A percentile compares a stretch with the other conserved stretches of the same genome.
These are phyloP conservation scores for Candida schatavii DNA, from an alignment of 805 yeast genomes.

Conservation along the genomic window DNA sequence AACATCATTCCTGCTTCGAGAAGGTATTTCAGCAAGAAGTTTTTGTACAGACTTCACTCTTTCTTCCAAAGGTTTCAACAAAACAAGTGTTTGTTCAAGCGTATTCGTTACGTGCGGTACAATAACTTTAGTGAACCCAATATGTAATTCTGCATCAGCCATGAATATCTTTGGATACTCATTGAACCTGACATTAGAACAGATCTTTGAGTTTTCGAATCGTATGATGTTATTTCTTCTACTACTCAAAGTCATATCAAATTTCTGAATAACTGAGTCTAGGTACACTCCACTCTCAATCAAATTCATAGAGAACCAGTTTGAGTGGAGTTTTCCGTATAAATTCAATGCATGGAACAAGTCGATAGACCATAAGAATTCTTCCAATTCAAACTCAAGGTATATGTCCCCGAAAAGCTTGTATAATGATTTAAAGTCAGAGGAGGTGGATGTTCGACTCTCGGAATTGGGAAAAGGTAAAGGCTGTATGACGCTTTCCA, in stretches of 20 bases:
- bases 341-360: constrained; percentile 16
- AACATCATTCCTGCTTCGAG: background rate
- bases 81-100: constrained; percentile 12
- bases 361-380: constrained; percentile 19
- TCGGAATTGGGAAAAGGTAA: too few species aligned
- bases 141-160: constrained; percentile 13
- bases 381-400: constrained; percentile 16
- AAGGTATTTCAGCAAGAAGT: background rate
- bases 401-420: constrained; percentile 11
- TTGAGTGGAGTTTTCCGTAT: constrained; percentile 17
- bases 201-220: constrained; percentile 25
- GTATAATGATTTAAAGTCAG: constrained; percentile 5
- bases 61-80: constrained; percentile 6
- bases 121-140: constrained; percentile 31
- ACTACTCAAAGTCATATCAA: constrained; percentile 16
- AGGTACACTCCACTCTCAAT: constrained; percentile 11
- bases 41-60: constrained; percentile 9
- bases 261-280: constrained; percentile 17
- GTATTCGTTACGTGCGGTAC: constrained; percentile 22
- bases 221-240: constrained; percentile 17
- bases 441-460: background rate
- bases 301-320: constrained; percentile 13
- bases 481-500: background rate
- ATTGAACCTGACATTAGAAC: constrained; percentile 13
- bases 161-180: constrained; percentile 10